Base-by-base conservation (phyloP, 1,284 basidiomycete species). In the Vanrija sp. region DNA sequence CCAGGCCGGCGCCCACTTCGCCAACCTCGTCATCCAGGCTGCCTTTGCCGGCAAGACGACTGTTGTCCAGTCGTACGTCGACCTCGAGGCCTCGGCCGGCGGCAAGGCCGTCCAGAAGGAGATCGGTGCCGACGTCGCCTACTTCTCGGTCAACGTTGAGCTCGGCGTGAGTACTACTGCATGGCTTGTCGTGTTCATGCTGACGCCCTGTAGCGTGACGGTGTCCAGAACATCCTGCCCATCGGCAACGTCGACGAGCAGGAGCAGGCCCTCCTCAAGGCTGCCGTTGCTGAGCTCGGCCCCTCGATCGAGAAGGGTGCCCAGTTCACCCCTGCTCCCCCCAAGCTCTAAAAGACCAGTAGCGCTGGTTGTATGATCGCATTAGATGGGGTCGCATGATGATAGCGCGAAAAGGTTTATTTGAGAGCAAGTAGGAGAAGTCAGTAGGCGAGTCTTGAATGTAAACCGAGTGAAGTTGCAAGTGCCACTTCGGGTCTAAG, bases 1-100 rank as follows among this genome's bases (percentile, higher is more conserved):
- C n/a, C 91, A 90, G 71, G 88, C 88, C 54, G 89, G 87, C 72
- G 87, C 91, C 76, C 89, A 88, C 78, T 97, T 95, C 78, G 82
- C 92, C 58, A 82, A 88, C 71, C 79, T 84, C 49, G 80, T 97
- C 66, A 80, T 97, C 65, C 84, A 88, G 51, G 92, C 89, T 51
- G 78, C 94, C 75, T 75, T 73, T 60, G 85, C 82, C 66, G 91
- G 91, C 72, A 89, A 94, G 79, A 88, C 87, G 80, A 84, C 90
- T 48, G 74, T 90, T 61, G 84, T 86, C 27, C 91, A 91, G 59
- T 87, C 90, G 6, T 95, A 89, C 77, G 87, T 96, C 73, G 85
- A 87, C 81, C 89, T 87, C 79, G 65, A 66, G 38, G 74, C 80
- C 53, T 77, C 73, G 60, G 59, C 74, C 45, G 75, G 74, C 56